Base-by-base conservation (phyloP, 1,139 yeast species). In the Blastobotrys raffinosifermentans region DNA sequence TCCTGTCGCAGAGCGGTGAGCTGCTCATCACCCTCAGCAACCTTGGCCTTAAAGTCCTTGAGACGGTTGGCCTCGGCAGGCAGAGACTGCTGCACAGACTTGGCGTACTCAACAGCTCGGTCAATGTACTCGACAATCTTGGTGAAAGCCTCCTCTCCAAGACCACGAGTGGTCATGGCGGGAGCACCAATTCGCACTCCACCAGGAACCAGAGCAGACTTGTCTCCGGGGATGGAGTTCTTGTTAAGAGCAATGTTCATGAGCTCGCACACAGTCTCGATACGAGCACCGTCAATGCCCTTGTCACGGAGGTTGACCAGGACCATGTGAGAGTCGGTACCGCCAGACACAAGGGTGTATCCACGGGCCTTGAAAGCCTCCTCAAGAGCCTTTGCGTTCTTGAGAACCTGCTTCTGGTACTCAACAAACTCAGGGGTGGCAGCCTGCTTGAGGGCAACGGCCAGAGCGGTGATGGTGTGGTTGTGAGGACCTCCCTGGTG, bases 401-500 rank as follows among this genome's bases (percentile, higher is more conserved):
- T 69, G 48, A 89, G 75, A 37, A 89, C 94, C 50, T 79, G 77
- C 58, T 77, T 60, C 68, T 89, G 97, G 68, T 89, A 89, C 55
- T 77, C 76, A 60, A 76, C 79, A 67, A 79, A 89, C 63, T 87
- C 96, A 39, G 94, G 94, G 34, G 83, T 69, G 45, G 73, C 67
- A 40, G 95, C 87, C 70, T 89, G 96, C 62, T 86, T 86, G 60
- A 89, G 75, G 17, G 96, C 96, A 43, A 85, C 94, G 5, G 96
- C 94, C 53, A 89, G 69, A 9, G 96, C 97, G 49, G 96, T 82
- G 58, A 89, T 89, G 53, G 96, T 89, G 67, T 89, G 96, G 72
- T 89, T 89, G 66, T 89, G 96, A 52, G 97, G 97, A 57, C 97
- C 97, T 70, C 97, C 97, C 72, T 89, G 97, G 66, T 89, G 96